Percentiles rank a stretch among this genome's conserved stretches.
These are phyloP conservation scores for Hyaloperonospora arabidopsidis DNA, from an alignment of 352 stramenopile species.

Conservation along the genomic window DNA sequence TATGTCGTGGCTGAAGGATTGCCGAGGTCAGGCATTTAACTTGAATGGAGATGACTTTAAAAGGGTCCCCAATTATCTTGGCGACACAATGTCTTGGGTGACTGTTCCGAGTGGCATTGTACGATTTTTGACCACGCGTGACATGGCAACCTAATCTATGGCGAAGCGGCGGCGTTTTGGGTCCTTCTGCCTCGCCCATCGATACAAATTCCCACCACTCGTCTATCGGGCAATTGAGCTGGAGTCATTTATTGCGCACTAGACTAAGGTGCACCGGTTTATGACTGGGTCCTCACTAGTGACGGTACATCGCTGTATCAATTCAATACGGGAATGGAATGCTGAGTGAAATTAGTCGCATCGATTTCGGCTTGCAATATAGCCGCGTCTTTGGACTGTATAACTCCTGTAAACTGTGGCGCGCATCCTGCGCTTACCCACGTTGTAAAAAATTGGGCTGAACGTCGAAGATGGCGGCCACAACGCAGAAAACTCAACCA, in stretches of 20 bases:
- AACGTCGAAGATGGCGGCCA: background rate
- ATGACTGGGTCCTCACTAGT: background rate
- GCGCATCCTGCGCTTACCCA: background rate
- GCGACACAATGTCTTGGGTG: background rate
- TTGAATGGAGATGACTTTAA: background rate
- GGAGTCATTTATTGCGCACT: background rate
- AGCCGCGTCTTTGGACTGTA: too few species aligned
- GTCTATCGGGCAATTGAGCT: background rate
- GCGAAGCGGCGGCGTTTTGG: background rate
- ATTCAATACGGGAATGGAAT: background rate
- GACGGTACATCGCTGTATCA: background rate
- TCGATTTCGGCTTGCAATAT: too few species aligned
- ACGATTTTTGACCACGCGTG: background rate
- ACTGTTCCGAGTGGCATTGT: background rate
- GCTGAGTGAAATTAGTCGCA: background rate
- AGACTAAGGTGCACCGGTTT: background rate
- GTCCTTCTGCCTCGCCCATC: background rate
- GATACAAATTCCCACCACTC: too few species aligned
- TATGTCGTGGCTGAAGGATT: background rate
- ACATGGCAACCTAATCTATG: background rate
- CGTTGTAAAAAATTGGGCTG: background rate
- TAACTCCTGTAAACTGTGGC: too few species aligned
- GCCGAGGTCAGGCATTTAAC: background rate
- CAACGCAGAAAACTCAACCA: background rate
- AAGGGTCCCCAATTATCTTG: background rate